These are phyloP conservation scores for Thraustochytrium sp. DNA, from an alignment of 352 stramenopile genomes.

Conservation along the genomic window DNA sequence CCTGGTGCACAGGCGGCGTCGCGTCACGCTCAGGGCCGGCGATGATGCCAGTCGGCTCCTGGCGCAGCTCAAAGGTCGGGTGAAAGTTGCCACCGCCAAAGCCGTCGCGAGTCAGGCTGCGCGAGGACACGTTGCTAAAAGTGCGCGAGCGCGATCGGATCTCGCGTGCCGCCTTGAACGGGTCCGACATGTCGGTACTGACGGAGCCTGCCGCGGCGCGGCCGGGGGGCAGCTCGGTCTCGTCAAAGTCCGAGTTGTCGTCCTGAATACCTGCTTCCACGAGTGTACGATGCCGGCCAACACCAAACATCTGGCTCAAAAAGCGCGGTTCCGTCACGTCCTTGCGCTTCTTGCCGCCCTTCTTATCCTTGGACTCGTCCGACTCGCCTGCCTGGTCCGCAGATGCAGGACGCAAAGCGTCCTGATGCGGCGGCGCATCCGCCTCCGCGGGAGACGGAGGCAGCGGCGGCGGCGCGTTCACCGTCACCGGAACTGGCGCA, in stretches of 20 bases:
- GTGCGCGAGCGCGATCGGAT: constrained; percentile 1
- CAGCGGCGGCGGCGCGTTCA: neutral
- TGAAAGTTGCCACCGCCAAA: constrained; percentile 7
- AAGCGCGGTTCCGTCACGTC: neutral
- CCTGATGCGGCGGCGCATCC: too few relatives aligned
- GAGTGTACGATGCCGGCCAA: neutral
- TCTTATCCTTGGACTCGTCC: neutral
- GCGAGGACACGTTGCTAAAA: constrained; percentile 4
- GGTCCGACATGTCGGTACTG: constrained; percentile 31
- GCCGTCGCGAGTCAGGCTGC: neutral
- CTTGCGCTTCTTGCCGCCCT: neutral
- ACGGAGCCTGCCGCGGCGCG: neutral
- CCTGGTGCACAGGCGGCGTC: neutral
- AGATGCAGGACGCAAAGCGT: too few relatives aligned
- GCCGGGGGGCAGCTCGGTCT: neutral
- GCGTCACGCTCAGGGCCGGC: neutral
- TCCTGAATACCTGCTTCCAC: constrained; percentile 23
- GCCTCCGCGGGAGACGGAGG: neutral
- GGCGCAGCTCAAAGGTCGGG: neutral
- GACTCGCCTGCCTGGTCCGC: too few relatives aligned
- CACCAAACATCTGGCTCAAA: constrained; percentile 24
- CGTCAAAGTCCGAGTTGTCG: constrained; percentile 43
- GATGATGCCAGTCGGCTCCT: constrained; percentile 8
- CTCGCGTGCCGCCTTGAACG: constrained; percentile 19
- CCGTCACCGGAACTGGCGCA: neutral